Conservation (phyloP, 768 basidiomycete genomes). For the Trametes punicea region DNA sequence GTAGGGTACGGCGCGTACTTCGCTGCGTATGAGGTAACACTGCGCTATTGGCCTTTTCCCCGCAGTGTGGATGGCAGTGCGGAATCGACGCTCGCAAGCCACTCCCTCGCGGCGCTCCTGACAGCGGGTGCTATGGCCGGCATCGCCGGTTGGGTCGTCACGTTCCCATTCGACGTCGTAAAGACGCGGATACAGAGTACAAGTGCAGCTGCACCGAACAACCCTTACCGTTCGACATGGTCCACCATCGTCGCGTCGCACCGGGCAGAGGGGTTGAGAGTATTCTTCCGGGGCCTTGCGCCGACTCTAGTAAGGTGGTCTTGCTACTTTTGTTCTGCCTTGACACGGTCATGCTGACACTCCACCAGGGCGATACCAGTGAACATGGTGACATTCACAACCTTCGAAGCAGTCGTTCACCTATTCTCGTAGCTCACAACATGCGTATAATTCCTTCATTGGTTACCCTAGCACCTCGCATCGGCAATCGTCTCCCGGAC, state of each 20-base stretch:
- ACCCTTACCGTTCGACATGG: slow-evolving; percentile 57
- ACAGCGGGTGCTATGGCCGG: slow-evolving; percentile 77
- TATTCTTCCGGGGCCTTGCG: slow-evolving; percentile 74
- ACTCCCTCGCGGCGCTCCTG: slow-evolving; percentile 58
- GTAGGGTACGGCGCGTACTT: slow-evolving; percentile 87
- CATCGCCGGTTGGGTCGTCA: slow-evolving; percentile 70
- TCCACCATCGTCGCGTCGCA: slow-evolving; percentile 62
- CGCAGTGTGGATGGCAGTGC: slow-evolving; percentile 34
- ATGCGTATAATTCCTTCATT: neutral
- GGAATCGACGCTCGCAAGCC: slow-evolving; percentile 33
- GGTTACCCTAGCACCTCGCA: neutral
- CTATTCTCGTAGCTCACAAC: neutral
- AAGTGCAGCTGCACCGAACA: slow-evolving; percentile 20
- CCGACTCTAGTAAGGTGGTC: slow-evolving; percentile 79
- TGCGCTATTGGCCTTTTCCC: slow-evolving; percentile 42
- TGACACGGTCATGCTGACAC: neutral
- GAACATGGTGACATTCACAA: slow-evolving; percentile 80
- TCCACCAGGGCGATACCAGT: slow-evolving; percentile 70
- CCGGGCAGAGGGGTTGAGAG: slow-evolving; percentile 57
- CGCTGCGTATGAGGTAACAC: slow-evolving; percentile 59
- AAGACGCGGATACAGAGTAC: slow-evolving; percentile 83
- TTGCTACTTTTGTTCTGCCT: neutral
- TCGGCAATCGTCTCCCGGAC: neutral
- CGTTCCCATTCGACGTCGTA: slow-evolving; percentile 87
- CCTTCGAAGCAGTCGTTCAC: slow-evolving; percentile 61